Evolutionary conservation across 495 filamentous ascomycete species (phyloP).

Genomic region (Cercophora samala): DNA sequence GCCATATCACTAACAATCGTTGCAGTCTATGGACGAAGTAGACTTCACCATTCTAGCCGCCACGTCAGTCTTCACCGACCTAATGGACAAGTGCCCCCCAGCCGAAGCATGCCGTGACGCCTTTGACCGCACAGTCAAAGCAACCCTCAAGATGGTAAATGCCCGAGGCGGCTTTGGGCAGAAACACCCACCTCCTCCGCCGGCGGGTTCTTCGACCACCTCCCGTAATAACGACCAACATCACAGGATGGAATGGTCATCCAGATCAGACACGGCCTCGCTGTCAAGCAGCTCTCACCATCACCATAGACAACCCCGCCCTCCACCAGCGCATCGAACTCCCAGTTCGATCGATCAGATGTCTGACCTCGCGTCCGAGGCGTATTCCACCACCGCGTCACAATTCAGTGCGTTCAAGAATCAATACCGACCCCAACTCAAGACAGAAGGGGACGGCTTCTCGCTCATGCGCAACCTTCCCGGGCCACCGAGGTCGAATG

Average conservation of each 20-base stretch:
- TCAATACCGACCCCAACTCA: constrained; percentile 36
- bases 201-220: constrained; percentile 11
- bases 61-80: constrained; percentile 55
- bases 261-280: constrained; percentile 22
- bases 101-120: constrained; percentile 81
- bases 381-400: constrained; percentile 24
- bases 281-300: constrained; percentile 11
- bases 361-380: constrained; percentile 7
- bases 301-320: constrained; percentile 3
- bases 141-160: constrained; percentile 87
- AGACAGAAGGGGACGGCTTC: constrained; percentile 39
- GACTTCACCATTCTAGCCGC: constrained; percentile 95
- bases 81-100: constrained; percentile 43
- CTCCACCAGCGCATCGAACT: constrained; percentile 4
- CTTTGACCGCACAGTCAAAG: constrained; percentile 92
- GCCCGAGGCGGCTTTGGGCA: constrained; percentile 76
- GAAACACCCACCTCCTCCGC: constrained; percentile 10
- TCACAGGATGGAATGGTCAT: constrained; percentile 32
- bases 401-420: constrained; percentile 24
- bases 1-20: too few relatives aligned
- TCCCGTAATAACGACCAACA: constrained; percentile 21
- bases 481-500: constrained; percentile 32
- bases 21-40: constrained; percentile 90
- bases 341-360: constrained; percentile 13
- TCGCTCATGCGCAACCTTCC: constrained; percentile 38